Evolutionary conservation across 345 rosid genomes (phyloP).

Genomic region (Pseudoturritis turrita): DNA sequence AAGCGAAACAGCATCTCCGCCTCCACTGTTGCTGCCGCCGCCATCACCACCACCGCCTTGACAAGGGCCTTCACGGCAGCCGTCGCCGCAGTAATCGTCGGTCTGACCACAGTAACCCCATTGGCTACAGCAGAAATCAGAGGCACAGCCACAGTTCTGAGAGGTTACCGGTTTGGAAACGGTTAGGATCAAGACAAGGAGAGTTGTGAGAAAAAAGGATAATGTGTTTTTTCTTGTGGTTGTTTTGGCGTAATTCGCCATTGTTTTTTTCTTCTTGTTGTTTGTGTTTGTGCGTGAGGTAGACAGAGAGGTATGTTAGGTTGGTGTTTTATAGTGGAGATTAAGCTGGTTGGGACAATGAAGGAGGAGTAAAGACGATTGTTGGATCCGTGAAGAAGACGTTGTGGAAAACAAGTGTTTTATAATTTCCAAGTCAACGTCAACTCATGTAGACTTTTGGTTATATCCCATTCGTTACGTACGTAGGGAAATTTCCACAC

Average conservation of each 20-base stretch:
- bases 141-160: conserved; percentile 38
- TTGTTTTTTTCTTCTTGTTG: background rate
- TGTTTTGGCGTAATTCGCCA: conserved; percentile 12
- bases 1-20: conserved; percentile 32
- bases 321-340: conserved; percentile 17
- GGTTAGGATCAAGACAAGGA: conserved; percentile 10
- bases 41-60: conserved; percentile 1
- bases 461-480: background rate
- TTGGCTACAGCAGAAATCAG: conserved; percentile 42
- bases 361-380: background rate
- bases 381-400: conserved; percentile 11
- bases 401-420: conserved; percentile 4
- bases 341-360: background rate
- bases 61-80: conserved; percentile 60
- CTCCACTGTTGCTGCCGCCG: background rate
- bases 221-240: background rate
- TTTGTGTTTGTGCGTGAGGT: background rate
- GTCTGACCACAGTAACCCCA: conserved; percentile 39
- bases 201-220: background rate
- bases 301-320: background rate
- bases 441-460: conserved; percentile 15
- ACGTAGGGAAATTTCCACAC: background rate
- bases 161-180: conserved; percentile 11
- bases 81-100: conserved; percentile 35
- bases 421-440: conserved; percentile 10